Percentiles rank a stretch among this genome's conserved stretches.
These are phyloP conservation scores for Candida sp. DNA, from an alignment of 1,139 yeast species.

Conservation along the genomic window DNA sequence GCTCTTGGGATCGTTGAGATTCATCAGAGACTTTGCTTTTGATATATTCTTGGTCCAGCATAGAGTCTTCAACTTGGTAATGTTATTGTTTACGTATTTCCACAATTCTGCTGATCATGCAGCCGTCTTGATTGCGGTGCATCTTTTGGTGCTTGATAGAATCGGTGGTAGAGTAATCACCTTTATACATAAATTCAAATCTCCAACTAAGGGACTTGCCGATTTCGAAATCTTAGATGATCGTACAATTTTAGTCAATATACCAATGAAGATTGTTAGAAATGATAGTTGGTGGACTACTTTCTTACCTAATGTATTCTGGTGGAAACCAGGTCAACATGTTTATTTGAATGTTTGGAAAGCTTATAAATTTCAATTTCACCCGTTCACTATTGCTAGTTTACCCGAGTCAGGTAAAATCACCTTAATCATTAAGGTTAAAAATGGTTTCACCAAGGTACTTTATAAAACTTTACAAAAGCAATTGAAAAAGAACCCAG, in stretches of 20 bases:
- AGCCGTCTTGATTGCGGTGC: conserved; percentile 40
- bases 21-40: conserved; percentile 37
- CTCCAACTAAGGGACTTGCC: conserved; percentile 39
- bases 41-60: conserved; percentile 47
- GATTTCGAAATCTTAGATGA: conserved; percentile 38
- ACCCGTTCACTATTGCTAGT: conserved; percentile 47
- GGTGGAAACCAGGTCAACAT: conserved; percentile 51
- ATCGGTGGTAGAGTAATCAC: conserved; percentile 26
- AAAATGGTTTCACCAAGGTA: conserved; percentile 42
- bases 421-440: conserved; percentile 33
- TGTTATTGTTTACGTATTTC: conserved; percentile 41
- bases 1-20: conserved; percentile 33
- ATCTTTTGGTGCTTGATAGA: conserved; percentile 41
- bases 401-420: conserved; percentile 35
- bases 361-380: conserved; percentile 36
- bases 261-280: conserved; percentile 22
- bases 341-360: conserved; percentile 36
- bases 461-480: conserved; percentile 23
- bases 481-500: conserved; percentile 5
- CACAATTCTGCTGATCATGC: conserved; percentile 36
- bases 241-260: conserved; percentile 33
- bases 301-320: conserved; percentile 32
- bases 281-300: conserved; percentile 23
- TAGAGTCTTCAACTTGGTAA: conserved; percentile 36
- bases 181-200: conserved; percentile 24